Conservation (phyloP, 345 rosid species). For the Mercurialis annua region DNA sequence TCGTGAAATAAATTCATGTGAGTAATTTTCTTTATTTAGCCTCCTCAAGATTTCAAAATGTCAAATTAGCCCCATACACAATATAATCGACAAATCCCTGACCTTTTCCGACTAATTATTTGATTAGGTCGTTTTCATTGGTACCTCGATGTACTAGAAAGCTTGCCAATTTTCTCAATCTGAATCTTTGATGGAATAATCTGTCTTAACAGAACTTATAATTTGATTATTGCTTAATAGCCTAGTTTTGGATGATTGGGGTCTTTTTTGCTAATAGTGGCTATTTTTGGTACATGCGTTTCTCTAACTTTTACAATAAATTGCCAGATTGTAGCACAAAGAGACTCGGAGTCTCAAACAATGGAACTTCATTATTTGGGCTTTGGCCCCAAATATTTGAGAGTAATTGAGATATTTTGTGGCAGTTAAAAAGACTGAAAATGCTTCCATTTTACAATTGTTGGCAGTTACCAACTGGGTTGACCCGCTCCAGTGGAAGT, state of each 20-base stretch:
- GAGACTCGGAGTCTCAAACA: constrained; percentile 48
- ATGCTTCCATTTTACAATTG: constrained; percentile 39
- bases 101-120: constrained; percentile 26
- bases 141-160: constrained; percentile 23
- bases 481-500: constrained; percentile 44
- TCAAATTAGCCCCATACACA: constrained; percentile 53
- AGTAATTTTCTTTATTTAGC: too few species aligned
- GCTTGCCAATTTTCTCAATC: constrained; percentile 24
- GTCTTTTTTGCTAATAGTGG: constrained; percentile 50
- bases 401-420: constrained; percentile 26
- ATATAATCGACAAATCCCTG: constrained; percentile 44
- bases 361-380: constrained; percentile 18
- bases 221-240: constrained; percentile 35
- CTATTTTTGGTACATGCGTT: constrained; percentile 30
- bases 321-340: constrained; percentile 57
- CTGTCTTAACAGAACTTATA: constrained; percentile 38
- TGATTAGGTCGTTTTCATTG: constrained; percentile 47
- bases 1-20: too few species aligned
- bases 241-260: constrained; percentile 15
- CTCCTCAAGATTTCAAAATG: constrained; percentile 26
- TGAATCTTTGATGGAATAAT: constrained; percentile 30
- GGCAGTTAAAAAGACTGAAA: constrained; percentile 36
- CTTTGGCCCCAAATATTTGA: constrained; percentile 8
- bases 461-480: constrained; percentile 50
- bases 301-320: constrained; percentile 43